Evolutionary conservation across 768 basidiomycete genomes (phyloP), one percentile per base, ranked within the genome.

Genomic region (Mycena galopus): DNA sequence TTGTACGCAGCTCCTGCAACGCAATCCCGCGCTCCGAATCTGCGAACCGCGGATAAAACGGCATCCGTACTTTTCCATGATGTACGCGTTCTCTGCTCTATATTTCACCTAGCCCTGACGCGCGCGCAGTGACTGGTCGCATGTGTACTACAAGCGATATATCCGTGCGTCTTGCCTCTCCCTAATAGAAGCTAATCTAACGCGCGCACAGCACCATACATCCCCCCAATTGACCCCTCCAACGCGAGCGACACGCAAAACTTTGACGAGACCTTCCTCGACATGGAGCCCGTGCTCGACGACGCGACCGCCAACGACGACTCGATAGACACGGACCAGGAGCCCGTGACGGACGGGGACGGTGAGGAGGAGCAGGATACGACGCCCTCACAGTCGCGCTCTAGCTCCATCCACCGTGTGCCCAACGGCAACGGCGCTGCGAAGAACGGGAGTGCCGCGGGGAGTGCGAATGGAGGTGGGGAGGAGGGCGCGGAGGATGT

Each of bases 171-270:
- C 47, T 33, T 63, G 14, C 1, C 50, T 59, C 11, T 76, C 74
- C 63, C 3, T 67, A 69, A 23, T 75, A 29, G 65, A 55, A n/a
- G n/a, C n/a, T 55, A 64, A 14, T 39, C 53, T 72, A 7, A 72
- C 66, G 21, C 32, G 47, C 50, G 71, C 67, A 30, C 75, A 96
- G 94, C 96, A 83, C 95, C 95, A 51, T 96, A 96, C 87, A 95
- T 96, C 78, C 96, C 95, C 19, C 93, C 93, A 33, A 95, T 96
- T 79, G 95, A 97, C 80, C 93, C 94, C 25, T 90, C 90, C 51
- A 95, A 97, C 83, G 96, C 96, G 72, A 92, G 92, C 77, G 98
- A 99, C 88, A 97, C 95, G 75, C 95, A 95, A 81, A 98, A 99
- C 83, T 99, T 99, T 81, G 97, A 99, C 81, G 95, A 97, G 73